phyloP scores from a whole-genome alignment of 306 rosid genomes.

The Castanospermum australe region DNA sequence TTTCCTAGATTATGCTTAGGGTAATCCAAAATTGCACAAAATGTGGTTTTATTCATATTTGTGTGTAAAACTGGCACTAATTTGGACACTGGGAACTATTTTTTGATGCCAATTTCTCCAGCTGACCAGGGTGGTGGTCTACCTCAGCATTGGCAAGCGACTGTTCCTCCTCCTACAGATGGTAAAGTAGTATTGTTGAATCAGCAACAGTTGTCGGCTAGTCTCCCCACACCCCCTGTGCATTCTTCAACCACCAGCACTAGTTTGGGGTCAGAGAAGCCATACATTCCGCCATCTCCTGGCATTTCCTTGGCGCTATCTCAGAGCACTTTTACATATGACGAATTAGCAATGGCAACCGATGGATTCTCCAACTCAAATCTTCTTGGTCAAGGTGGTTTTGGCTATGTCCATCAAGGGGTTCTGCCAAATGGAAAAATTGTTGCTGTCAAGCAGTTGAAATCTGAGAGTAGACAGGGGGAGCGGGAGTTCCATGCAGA shows the following conservation, averaged over 20 bases:
- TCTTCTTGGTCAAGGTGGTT: slow-evolving; percentile 72
- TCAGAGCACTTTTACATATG: slow-evolving; percentile 48
- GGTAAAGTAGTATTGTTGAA: not conserved
- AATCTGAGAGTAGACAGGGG: slow-evolving; percentile 60
- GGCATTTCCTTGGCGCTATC: slow-evolving; percentile 36
- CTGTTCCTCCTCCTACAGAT: slow-evolving; percentile 19
- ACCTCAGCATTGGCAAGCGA: slow-evolving; percentile 30
- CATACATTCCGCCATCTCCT: slow-evolving; percentile 21
- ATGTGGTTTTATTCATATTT: not conserved
- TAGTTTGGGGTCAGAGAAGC: slow-evolving; percentile 43
- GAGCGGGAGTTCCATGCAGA: slow-evolving; percentile 74
- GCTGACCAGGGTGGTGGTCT: slow-evolving; percentile 39
- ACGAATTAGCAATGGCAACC: slow-evolving; percentile 55
- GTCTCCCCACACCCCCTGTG: slow-evolving; percentile 5
- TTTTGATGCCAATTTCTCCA: slow-evolving; percentile 23
- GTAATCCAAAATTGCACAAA: not conserved
- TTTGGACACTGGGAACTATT: not conserved
- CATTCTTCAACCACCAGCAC: slow-evolving; percentile 5
- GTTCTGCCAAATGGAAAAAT: slow-evolving; percentile 60
- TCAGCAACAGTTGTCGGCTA: not conserved
- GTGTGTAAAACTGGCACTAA: not conserved
- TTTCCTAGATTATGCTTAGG: not conserved
- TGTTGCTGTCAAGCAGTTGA: slow-evolving; percentile 66
- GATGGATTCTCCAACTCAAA: slow-evolving; percentile 49
- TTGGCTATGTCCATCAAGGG: slow-evolving; percentile 70